Base-by-base conservation (phyloP, 139 green algal genomes). In the Axilococcus clingmanii region DNA sequence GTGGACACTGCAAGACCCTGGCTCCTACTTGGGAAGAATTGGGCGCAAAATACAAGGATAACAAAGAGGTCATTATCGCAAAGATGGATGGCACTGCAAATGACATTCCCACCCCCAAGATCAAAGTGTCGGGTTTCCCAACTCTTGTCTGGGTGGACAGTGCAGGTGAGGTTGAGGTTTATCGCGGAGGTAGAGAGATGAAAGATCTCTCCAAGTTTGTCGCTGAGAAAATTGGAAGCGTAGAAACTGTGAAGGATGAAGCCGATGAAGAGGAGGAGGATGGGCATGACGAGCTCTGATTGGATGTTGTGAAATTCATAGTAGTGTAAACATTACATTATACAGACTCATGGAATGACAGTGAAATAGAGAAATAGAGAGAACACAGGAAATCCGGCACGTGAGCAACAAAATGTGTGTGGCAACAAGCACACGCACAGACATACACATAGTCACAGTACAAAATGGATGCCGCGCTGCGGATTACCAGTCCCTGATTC, bases 61-160 rank as follows among this genome's bases (percentile, higher is more conserved):
- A 71, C 24, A 55, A 79, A 42, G 61, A 36, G 6, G 74, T 84
- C 12, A 53, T 72, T 25, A 68, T 84, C 15, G 76, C 76, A 43
- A 82, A 84, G 63, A 80, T 83, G 65, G 75, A 83, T 42, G 72
- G 67, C 36, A 83, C 75, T 14, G 73, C 59, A 35, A 83, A 83
- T 53, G 75, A 83, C 55, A 49, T 82, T 27, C 8, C 66, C 4
- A 67, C 56, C 48, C 56, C 63, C 31, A 32, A 55, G 27, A 27
- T 71, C 5, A 48, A 71, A 28, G 47, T 59, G 24, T 43, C 66
- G 55, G 56, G 63, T 47, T 72, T 57, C 63, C 63, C 63, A 55
- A 72, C 63, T 25, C 44, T 72, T 3, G 19, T 72, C 3, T 65
- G 56, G 49, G 66, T 66, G 49, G 53, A 56, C 4, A 56, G 56